Base-by-base conservation (phyloP, 345 rosid genomes). In the Citrus glauca region DNA sequence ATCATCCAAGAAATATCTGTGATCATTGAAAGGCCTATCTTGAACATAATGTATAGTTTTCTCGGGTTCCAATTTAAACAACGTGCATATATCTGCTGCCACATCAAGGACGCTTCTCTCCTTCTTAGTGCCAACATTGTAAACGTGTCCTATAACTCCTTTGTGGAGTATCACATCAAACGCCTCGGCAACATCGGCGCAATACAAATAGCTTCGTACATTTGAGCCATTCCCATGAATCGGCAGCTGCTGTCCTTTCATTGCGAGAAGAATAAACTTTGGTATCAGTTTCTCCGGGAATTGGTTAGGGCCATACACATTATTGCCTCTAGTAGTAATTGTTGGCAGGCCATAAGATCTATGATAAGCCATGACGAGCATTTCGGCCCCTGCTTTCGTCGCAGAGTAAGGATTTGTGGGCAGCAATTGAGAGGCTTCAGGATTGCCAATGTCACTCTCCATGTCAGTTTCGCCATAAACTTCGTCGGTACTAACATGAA, bases 391-490 rank as follows among this genome's bases (percentile, higher is more conserved):
- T 1, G 93, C 91, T 74, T 90, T 90, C 9, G 92, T 90, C 0
- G 94, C 94, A 9, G 94, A 90, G 76, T 89, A 90, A 5, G 94
- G 94, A 62, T 89, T 90, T 9, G 94, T 88, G 0, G 94, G 94
- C 19, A 90, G 81, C 2, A 90, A 80, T 84, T 88, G 93, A 56
- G 93, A 90, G 74, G 93, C 91, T 73, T 90, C 91, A 25, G 85
- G 88, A 76, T 89, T 90, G 7, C 92, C 94, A 0, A 87, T 82
- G 16, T 87, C 90, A 60, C 88, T 85, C 64, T 89, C 94, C 78
- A 84, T 78, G 30, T 86, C 92, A 1, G 94, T 90, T 79, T 90
- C 93, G 2, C 93, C 93, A 65, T 90, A 90, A 32, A 90, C 93
- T 72, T 90, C 91, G 78, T 90, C 94, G 0, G 91, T 90, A 65